Percentiles rank a stretch among this genome's conserved stretches.
phyloP scores from a whole-genome alignment of 495 filamentous ascomycete species.

The Cercophora scortea region DNA sequence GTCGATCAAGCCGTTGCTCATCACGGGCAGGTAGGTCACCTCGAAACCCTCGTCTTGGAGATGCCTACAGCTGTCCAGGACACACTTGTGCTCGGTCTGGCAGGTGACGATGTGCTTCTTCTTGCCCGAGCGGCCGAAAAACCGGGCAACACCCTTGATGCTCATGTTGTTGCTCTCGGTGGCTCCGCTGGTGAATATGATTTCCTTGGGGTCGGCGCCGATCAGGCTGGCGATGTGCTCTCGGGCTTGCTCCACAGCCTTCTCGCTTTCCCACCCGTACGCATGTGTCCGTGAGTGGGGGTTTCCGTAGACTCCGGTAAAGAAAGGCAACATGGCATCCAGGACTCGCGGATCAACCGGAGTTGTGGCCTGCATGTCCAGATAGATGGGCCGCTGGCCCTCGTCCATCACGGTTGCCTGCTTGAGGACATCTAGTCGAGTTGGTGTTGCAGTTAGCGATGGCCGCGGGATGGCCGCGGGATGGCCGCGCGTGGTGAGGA shows the following conservation, averaged over 20 bases:
- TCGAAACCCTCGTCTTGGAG: slow-evolving; percentile 95
- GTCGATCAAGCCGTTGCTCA: slow-evolving; percentile 73
- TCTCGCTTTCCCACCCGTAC: slow-evolving; percentile 97
- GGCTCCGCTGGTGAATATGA: slow-evolving; percentile 96
- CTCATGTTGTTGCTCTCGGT: slow-evolving; percentile 99
- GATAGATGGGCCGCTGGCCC: slow-evolving; percentile 89
- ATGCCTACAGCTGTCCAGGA: slow-evolving; percentile 93
- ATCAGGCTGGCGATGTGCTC: slow-evolving; percentile 78
- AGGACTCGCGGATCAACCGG: slow-evolving; percentile 89
- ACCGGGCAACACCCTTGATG: slow-evolving; percentile 93
- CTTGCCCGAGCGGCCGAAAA: slow-evolving; percentile 86
- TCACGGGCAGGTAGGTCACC: slow-evolving; percentile 88
- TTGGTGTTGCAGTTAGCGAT: neutral
- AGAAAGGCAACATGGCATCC: slow-evolving; percentile 93
- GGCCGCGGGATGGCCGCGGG: neutral
- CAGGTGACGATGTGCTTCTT: slow-evolving; percentile 97
- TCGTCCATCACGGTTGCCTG: slow-evolving; percentile 91
- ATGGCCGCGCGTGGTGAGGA: no score
- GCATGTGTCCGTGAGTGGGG: slow-evolving; percentile 96
- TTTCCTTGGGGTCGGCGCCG: slow-evolving; percentile 93
- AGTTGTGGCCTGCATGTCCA: slow-evolving; percentile 99
- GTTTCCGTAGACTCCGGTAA: slow-evolving; percentile 91
- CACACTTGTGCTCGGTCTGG: slow-evolving; percentile 98
- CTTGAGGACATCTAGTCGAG: slow-evolving; percentile 63
- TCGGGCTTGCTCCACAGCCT: slow-evolving; percentile 80